A percentile compares a stretch with the other conserved stretches of the same genome.
Conservation (phyloP, 2,329 filamentous ascomycete genomes). For the Helicocarpus griseus region DNA sequence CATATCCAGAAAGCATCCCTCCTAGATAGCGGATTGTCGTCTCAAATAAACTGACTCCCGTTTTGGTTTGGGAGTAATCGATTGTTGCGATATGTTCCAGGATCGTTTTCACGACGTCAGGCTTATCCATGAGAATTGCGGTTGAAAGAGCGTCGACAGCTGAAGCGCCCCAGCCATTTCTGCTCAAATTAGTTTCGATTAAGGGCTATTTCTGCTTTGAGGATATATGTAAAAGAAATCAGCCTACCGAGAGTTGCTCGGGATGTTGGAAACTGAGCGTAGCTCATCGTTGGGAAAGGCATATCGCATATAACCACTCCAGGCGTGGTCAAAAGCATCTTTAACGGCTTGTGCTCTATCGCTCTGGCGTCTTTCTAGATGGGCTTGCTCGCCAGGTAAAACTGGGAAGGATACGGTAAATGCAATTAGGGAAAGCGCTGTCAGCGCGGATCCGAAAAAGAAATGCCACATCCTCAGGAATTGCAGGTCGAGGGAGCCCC, state of each 20-base stretch:
- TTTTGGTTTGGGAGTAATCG: conserved; percentile 55
- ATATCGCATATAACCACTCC: conserved; percentile 62
- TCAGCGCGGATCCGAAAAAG: background rate
- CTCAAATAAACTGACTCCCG: conserved; percentile 69
- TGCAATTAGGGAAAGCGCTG: conserved; percentile 2
- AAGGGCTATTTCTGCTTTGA: background rate
- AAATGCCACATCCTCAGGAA: background rate
- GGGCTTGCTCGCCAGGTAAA: background rate
- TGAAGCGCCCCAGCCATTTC: conserved; percentile 77
- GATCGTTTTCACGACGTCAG: conserved; percentile 59
- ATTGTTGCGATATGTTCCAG: conserved; percentile 60
- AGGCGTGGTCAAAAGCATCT: conserved; percentile 59
- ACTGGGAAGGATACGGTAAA: conserved; percentile 6
- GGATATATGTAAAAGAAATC: background rate
- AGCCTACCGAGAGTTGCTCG: conserved; percentile 58
- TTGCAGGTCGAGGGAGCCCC: background rate
- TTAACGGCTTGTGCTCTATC: conserved; percentile 51
- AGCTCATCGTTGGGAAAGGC: conserved; percentile 73
- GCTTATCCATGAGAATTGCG: conserved; percentile 64
- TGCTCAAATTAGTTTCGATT: conserved; percentile 24
- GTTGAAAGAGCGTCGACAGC: conserved; percentile 74
- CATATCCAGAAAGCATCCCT: conserved; percentile 63
- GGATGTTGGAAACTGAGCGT: conserved; percentile 55
- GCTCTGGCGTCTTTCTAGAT: background rate
- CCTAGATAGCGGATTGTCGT: conserved; percentile 83